Base-by-base conservation (phyloP, 2,329 filamentous ascomycete species). In the Lasiodiplodia sp. region DNA sequence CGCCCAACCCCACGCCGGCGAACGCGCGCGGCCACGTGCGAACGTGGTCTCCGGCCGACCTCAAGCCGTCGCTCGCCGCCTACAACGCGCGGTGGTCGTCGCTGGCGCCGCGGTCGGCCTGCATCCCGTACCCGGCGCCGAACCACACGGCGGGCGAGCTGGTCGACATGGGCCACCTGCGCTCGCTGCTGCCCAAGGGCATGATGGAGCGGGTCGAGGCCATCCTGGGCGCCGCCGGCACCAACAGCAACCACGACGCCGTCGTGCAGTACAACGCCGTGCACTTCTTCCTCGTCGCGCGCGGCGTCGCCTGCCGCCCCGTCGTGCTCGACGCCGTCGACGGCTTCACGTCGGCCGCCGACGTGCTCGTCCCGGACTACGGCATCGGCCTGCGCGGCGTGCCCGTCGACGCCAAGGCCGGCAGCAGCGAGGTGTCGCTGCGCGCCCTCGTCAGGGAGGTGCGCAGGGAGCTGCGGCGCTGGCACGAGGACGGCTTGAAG, bases 231-330 rank as follows among this genome's bases (percentile, higher is more conserved):
- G 25, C 51, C 31, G 28, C 12, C 49, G 16, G 10, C 18, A 16
- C 14, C 25, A n/a, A n/a, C 53, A 21, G 53, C 53, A n/a, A 2
- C 40, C 53, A 37, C 14, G 69, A 70, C 37, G 68, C 44, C 14
- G 14, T 68, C 40, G 56, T 68, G 38, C 44, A 66, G 40, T 55
- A 55, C 40, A 69, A 70, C 40, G 58, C 57, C 12, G 44, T 18
- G 34, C 23, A 28, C 38, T 68, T 69, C 55, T 66, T 69, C 25
- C 70, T 72, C n/a, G 69, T 37, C 7, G 66, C 67, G 21, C 57
- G 66, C 57, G 69, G 68, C 49, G 72, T 68, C 28, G 44, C 28
- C 47, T 64, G 44, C 44, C 7, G 44, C 16, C 44, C 44, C 18
- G 44, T 47, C 18, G 18, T 47, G 18, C n/a, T n/a, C 5, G 18